phyloP scores from a whole-genome alignment of 805 yeast genomes.

The Monosporozyma siamensis region DNA sequence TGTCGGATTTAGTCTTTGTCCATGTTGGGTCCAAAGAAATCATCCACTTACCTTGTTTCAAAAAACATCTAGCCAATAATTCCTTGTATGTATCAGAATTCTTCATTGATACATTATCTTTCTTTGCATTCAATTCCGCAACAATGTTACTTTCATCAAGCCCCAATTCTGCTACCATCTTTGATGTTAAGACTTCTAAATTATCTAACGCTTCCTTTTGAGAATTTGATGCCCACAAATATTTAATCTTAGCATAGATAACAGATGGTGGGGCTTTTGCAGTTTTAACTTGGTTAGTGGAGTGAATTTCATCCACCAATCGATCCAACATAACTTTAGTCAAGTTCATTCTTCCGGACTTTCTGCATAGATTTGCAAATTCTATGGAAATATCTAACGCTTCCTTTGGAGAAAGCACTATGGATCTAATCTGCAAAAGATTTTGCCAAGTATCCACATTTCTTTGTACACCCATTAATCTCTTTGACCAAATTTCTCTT shows the following conservation, averaged over 20 bases:
- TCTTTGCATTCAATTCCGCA: constrained; percentile 73
- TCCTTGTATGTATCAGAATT: constrained; percentile 78
- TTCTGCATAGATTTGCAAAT: constrained; percentile 91
- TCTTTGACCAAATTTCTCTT: constrained; percentile 88
- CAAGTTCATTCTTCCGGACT: constrained; percentile 82
- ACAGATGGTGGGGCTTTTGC: constrained; percentile 93
- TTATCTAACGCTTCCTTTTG: constrained; percentile 79
- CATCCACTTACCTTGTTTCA: constrained; percentile 99
- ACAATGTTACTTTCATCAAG: constrained; percentile 80
- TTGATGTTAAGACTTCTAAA: constrained; percentile 79
- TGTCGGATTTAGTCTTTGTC: constrained; percentile 70
- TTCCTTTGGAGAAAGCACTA: constrained; percentile 89
- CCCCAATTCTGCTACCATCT: constrained; percentile 83
- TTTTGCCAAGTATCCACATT: constrained; percentile 99
- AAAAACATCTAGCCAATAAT: constrained; percentile 82
- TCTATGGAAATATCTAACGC: constrained; percentile 98
- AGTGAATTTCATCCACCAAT: constrained; percentile 47
- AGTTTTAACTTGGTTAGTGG: constrained; percentile 36
- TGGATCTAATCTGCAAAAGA: constrained; percentile 82
- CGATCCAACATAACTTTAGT: constrained; percentile 87
- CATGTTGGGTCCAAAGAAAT: constrained; percentile 70
- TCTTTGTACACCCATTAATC: constrained; percentile 87
- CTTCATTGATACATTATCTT: constrained; percentile 36
- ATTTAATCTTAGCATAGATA: constrained; percentile 92
- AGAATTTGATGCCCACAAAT: constrained; percentile 93